phyloP scores from a whole-genome alignment of 2,329 filamentous ascomycete species.

The Sclerotinia subarctica region DNA sequence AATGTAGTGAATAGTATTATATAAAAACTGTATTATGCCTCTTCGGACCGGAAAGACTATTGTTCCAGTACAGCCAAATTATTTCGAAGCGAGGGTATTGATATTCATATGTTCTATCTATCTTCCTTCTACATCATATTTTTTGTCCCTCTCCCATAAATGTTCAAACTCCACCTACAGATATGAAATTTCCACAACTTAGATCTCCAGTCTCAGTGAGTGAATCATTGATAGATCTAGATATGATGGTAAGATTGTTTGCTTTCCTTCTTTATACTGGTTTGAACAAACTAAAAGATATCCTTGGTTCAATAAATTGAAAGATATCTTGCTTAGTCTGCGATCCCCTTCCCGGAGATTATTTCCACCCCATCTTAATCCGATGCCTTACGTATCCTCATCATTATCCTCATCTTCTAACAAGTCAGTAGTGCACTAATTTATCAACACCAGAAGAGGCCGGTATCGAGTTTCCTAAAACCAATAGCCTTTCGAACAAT shows the following conservation, averaged over 20 bases:
- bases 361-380: too few relatives aligned
- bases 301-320: background rate
- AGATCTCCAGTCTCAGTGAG: background rate
- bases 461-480: background rate
- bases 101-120: background rate
- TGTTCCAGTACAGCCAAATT: background rate
- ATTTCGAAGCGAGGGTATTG: constrained; percentile 7
- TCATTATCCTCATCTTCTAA: background rate
- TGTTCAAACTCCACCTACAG: background rate
- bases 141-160: background rate
- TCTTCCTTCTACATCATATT: background rate
- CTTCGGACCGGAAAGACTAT: background rate
- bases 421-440: background rate
- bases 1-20: background rate
- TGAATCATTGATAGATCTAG: background rate
- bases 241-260: constrained; percentile 9
- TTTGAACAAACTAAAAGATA: background rate
- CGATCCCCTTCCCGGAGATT: too few relatives aligned
- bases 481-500: background rate
- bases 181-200: background rate
- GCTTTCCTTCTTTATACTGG: background rate
- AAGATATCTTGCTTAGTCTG: background rate
- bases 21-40: background rate
- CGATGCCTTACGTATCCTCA: too few relatives aligned
- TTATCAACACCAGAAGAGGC: background rate